These are phyloP conservation scores for Xylaria grammica DNA, from an alignment of 495 filamentous ascomycete species.

Conservation along the genomic window DNA sequence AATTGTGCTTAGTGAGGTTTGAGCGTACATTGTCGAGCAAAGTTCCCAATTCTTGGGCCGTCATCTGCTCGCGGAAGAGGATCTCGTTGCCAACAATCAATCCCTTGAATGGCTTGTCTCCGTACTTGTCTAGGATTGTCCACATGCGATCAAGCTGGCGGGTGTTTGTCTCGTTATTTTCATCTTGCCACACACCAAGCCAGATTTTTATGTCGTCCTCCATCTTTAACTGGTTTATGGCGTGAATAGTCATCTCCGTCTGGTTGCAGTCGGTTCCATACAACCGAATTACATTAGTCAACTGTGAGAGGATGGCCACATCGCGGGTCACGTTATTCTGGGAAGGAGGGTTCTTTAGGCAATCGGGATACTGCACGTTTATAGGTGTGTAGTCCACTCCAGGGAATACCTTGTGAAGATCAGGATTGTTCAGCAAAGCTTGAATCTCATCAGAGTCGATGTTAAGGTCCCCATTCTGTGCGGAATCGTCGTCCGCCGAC, in stretches of 20 bases:
- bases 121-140: slow-evolving; percentile 72
- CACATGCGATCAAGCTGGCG: slow-evolving; percentile 85
- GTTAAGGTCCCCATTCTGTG: slow-evolving; percentile 68
- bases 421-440: slow-evolving; percentile 73
- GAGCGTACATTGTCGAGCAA: slow-evolving; percentile 70
- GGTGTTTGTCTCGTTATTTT: slow-evolving; percentile 79
- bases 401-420: slow-evolving; percentile 91
- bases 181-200: slow-evolving; percentile 94
- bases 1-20: slow-evolving; percentile 69
- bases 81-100: slow-evolving; percentile 95
- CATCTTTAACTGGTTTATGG: slow-evolving; percentile 74
- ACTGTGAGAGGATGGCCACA: slow-evolving; percentile 85
- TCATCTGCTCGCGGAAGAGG: slow-evolving; percentile 79
- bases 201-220: slow-evolving; percentile 82
- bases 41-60: slow-evolving; percentile 63
- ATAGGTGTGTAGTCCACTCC: slow-evolving; percentile 97
- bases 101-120: slow-evolving; percentile 73
- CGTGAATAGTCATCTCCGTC: slow-evolving; percentile 89
- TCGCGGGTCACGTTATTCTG: slow-evolving; percentile 96
- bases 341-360: slow-evolving; percentile 74
- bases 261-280: slow-evolving; percentile 99
- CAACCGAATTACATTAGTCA: slow-evolving; percentile 86
- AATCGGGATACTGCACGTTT: slow-evolving; percentile 88
- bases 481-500: slow-evolving; percentile 49
- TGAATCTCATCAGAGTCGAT: slow-evolving; percentile 82